Evolutionary conservation across 345 rosid genomes (phyloP), one percentile per base, ranked within the genome.

Genomic region (Bruguiera gymnorhiza): DNA sequence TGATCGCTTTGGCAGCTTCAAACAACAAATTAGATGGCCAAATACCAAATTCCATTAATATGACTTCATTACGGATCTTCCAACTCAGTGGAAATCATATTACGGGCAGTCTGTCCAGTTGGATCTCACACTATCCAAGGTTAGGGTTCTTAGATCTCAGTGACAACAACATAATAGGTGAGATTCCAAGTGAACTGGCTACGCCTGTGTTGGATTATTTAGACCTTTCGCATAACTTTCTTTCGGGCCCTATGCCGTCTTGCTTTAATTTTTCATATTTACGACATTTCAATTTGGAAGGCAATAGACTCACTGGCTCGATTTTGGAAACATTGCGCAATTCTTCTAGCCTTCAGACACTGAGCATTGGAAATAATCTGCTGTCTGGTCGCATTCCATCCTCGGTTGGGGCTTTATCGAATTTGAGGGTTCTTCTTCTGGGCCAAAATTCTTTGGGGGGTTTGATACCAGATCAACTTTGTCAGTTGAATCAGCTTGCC

Each of bases 161-260:
- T 21, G 26, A 54, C 15, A 54, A 54, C 15, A 5, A 21, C 9
- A 54, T 54, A 24, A 20, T 27, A 54, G 13, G 58, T 19, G 23
- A 53, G 19, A 46, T 63, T 18, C 19, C 36, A 11, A 26, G 67
- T 13, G 55, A 46, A 24, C n/a, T 63, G 0, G 19, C 16, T 0
- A 23, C 2, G 46, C 34, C 1, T 24, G 5, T 13, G 50, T 43
- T 43, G 0, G 3, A 0, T 6, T 6, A 5, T 9, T 30, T 64
- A 15, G 67, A 64, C 53, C 53, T 64, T 64, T 64, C 67, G 16
- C 15, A 46, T 6, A 64, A 64, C 55, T 16, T 3, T 26, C 18
- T 63, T 63, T 13, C 32, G 11, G 67, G 67, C 9, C 26, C 34
- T 9, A 5, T 63, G 6, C 54, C 67, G 3, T 23, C 21, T 43